phyloP scores from a whole-genome alignment of 2,329 filamentous ascomycete species.

The Penicillium glabrum region DNA sequence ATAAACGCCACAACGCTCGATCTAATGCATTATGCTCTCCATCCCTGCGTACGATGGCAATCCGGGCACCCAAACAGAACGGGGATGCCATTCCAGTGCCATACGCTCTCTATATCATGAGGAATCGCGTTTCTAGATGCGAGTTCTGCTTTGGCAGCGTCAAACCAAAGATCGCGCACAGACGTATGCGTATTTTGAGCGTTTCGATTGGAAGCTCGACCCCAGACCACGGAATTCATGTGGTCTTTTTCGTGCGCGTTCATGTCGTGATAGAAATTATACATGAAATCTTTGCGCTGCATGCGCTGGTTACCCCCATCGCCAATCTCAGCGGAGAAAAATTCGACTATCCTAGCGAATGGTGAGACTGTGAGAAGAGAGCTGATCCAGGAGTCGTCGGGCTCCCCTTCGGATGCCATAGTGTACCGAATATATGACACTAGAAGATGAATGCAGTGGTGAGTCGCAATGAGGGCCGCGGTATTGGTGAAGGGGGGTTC shows the following conservation, averaged over 20 bases:
- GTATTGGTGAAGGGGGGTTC: constrained; percentile 43
- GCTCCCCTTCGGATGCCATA: constrained; percentile 33
- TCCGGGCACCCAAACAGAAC: constrained; percentile 38
- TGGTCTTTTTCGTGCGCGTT: constrained; percentile 38
- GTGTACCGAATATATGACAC: constrained; percentile 41
- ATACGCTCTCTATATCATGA: constrained; percentile 35
- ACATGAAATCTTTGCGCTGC: constrained; percentile 45
- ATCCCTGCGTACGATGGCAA: constrained; percentile 31
- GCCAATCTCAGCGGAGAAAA: constrained; percentile 45
- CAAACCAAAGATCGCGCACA: constrained; percentile 42
- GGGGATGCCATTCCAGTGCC: constrained; percentile 35
- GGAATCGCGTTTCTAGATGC: constrained; percentile 26
- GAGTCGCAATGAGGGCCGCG: constrained; percentile 39
- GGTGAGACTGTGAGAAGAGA: constrained; percentile 42
- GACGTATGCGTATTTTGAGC: constrained; percentile 32
- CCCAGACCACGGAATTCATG: constrained; percentile 40
- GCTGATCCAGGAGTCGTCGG: constrained; percentile 41
- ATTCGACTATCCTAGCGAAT: constrained; percentile 41
- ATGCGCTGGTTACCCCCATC: constrained; percentile 41
- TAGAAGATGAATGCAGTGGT: constrained; percentile 43
- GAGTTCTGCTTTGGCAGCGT: constrained; percentile 35
- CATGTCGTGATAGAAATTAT: constrained; percentile 43
- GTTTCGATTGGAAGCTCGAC: constrained; percentile 27
- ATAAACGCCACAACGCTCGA: constrained; percentile 16
- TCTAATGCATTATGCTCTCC: constrained; percentile 29